Base-by-base conservation (phyloP, 208 protist species). In the Blastocrithidia nonstop region DNA sequence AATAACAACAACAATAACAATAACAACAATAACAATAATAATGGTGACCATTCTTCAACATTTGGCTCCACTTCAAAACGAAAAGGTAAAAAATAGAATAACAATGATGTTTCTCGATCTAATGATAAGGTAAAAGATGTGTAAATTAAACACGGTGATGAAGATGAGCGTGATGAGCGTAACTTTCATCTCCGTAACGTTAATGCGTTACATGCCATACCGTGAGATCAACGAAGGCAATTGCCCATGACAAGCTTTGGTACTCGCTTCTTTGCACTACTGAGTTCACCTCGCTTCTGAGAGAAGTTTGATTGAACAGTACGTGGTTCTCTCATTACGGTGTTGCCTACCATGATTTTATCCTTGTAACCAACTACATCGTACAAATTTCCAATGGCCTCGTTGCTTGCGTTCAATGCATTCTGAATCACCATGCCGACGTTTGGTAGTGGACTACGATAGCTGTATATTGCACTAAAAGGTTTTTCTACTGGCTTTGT, bases 341-440 rank as follows among this genome's bases (percentile, higher is more conserved):
- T 93, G 26, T 44, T 93, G 4, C 83, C 83, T 13, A 75, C 73
- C 8, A 93, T 88, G 83, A 70, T 93, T 50, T 70, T 93, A 1
- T 66, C 75, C 1, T 61, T 93, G 7, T 75, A 93, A 51, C 78
- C 78, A 4, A 35, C 62, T 37, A 93, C 83, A 32, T 49, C 50
- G 21, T 3, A 32, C 16, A 51, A 72, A 43, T 80, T 91, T 23
- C 78, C 83, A 6, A 65, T 92, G 56, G 65, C 83, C 23, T 80
- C 72, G 38, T 70, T 59, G 3, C 58, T 87, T 20, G 76, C 83
- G 27, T 88, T 88, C 59, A 73, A 74, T 25, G 83, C 83, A 22
- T 93, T 88, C 52, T 93, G 83, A 79, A 88, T 93, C 45, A 79
- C 75, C 7, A 82, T 74, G 68, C 78, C 78, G 22, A 93, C 83